A percentile compares a stretch with the other conserved stretches of the same genome.
Conservation (phyloP, 2,329 filamentous ascomycete species). For the Aureobasidium lini region DNA sequence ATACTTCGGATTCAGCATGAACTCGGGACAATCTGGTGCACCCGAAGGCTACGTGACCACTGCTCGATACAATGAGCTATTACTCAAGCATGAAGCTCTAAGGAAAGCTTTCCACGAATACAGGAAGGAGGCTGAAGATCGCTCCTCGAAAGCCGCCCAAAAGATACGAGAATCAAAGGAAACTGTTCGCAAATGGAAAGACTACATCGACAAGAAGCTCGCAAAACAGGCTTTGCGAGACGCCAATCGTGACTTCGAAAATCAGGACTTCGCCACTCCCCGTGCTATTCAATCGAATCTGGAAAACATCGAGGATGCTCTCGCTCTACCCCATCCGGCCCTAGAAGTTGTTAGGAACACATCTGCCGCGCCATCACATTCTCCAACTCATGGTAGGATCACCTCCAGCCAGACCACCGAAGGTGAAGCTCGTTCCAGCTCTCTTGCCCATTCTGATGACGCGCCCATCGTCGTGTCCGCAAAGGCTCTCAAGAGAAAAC, state of each 20-base stretch:
- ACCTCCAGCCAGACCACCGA: conserved; percentile 40
- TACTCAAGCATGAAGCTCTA: conserved; percentile 6
- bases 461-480: conserved; percentile 35
- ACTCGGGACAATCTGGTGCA: not conserved
- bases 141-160: conserved; percentile 9
- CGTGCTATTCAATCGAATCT: not conserved
- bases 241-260: not conserved
- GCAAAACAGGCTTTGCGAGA: conserved; percentile 18
- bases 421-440: conserved; percentile 22
- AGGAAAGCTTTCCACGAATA: conserved; percentile 7
- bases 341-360: not conserved
- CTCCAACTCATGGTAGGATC: conserved; percentile 10
- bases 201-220: conserved; percentile 27
- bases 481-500: conserved; percentile 38
- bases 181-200: conserved; percentile 26
- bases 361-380: not conserved
- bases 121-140: conserved; percentile 4
- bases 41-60: not conserved
- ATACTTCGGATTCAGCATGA: not conserved
- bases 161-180: conserved; percentile 9
- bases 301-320: not conserved
- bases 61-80: conserved; percentile 5
- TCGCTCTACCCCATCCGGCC: not conserved
- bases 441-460: conserved; percentile 24
- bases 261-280: conserved; percentile 8